Evolutionary conservation across 257 asterid genomes (phyloP).

Genomic region (Solanum pinnatisectum): DNA sequence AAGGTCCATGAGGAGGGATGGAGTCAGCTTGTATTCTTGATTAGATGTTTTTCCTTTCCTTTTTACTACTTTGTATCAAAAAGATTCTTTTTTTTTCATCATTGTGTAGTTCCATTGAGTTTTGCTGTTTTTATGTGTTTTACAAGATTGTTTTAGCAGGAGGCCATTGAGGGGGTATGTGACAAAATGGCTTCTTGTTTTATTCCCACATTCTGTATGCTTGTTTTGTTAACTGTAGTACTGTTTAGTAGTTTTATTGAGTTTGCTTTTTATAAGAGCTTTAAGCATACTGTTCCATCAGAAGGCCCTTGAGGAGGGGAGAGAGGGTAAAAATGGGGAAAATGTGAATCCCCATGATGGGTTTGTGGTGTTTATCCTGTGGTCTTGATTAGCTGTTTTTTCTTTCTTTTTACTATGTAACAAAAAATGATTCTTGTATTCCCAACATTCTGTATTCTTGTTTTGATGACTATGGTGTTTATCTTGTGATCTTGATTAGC

Average conservation of each 20-base stretch:
- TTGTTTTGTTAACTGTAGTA: background rate
- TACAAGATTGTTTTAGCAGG: too few relatives aligned
- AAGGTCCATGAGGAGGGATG: background rate
- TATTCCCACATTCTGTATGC: background rate
- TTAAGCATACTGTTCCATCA: background rate
- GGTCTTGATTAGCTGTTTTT: background rate
- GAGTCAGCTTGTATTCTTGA: conserved; percentile 6
- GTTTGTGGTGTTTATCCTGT: conserved; percentile 20
- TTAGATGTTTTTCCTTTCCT: too few relatives aligned
- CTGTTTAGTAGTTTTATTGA: background rate
- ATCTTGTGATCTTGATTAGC: too few relatives aligned
- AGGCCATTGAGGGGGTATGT: background rate
- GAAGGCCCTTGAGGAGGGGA: background rate
- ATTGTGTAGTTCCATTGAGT: too few relatives aligned
- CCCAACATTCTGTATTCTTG: background rate
- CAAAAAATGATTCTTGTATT: background rate
- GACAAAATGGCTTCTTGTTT: background rate
- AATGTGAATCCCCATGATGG: conserved; percentile 6
- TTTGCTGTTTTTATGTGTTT: too few relatives aligned
- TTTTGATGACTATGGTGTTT: background rate
- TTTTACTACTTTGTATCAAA: background rate
- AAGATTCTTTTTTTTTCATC: background rate
- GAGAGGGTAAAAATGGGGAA: background rate
- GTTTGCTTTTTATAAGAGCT: background rate
- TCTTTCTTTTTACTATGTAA: background rate